Base-by-base conservation (phyloP, 208 protist genomes). In the Trypanosoma scelopori region DNA sequence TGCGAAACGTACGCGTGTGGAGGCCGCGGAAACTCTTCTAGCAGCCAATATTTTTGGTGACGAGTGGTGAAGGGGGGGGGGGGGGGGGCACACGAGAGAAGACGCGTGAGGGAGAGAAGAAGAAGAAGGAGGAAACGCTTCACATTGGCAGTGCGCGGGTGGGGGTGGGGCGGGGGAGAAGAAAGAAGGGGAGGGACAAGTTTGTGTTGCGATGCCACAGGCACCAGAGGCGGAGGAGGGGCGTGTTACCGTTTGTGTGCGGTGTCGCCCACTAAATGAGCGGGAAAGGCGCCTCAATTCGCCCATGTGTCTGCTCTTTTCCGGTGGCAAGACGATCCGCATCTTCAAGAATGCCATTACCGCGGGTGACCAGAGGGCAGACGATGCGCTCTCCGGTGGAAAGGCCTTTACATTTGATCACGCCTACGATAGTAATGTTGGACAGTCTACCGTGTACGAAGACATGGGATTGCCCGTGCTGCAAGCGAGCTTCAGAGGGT, bases 391-490 rank as follows among this genome's bases (percentile, higher is more conserved):
- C 11, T 13, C 18, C 5, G 45, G 23, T 37, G 48, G 16, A 16
- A 76, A 53, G 53, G 58, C 60, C 30, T 96, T 96, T 70, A 84
- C 82, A 41, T 96, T 90, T 59, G 90, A 96, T 45, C 71, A 84
- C 55, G 83, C 85, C 30, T 94, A 91, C 63, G 55, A 65, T 25
- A 72, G 68, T 23, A 39, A 79, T 18, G 61, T 70, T 27, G 69
- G 84, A 15, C 94, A 98, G 72, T 65, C 86, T 11, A 57, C 65
- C 20, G 84, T 98, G 11, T 98, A 95, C 76, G 67, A 84, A 15
- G 90, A 98, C 59, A 71, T 98, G 20, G 95, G 93, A 5, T 16
- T 74, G 12, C 84, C 89, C 0, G 84, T 97, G 4, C 76, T 98
- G n/a, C 50, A 76, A n/a, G 76, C 93, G 48, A 91, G 87, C 56